A percentile compares a stretch with the other conserved stretches of the same genome.
These are phyloP conservation scores for Naganishia albida DNA, from an alignment of 1,284 basidiomycete species.

Conservation along the genomic window DNA sequence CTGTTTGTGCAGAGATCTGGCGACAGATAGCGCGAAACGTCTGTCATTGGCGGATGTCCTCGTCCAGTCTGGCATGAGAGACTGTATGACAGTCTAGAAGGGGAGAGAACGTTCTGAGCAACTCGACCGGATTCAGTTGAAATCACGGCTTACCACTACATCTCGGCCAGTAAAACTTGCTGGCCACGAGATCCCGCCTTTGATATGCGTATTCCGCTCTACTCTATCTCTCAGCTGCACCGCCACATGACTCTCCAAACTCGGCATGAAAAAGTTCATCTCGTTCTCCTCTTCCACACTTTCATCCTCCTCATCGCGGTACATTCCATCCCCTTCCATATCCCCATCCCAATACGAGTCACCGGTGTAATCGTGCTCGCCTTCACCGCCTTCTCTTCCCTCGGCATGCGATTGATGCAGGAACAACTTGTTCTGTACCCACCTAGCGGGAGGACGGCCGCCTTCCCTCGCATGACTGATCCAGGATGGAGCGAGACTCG, in stretches of 20 bases:
- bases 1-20: conserved; percentile 83
- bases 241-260: conserved; percentile 82
- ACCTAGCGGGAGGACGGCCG: conserved; percentile 43
- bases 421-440: conserved; percentile 51
- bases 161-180: conserved; percentile 88
- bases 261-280: conserved; percentile 78
- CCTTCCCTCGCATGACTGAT: conserved; percentile 33
- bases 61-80: conserved; percentile 73
- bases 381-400: conserved; percentile 57
- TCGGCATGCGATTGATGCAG: conserved; percentile 47
- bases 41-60: conserved; percentile 70
- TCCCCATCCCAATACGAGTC: conserved; percentile 30
- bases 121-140: background rate
- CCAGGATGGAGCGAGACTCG: conserved; percentile 32
- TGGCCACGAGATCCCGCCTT: conserved; percentile 83
- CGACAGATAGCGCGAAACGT: conserved; percentile 78
- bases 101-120: conserved; percentile 5
- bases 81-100: conserved; percentile 73
- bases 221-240: conserved; percentile 84
- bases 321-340: conserved; percentile 51
- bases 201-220: conserved; percentile 80
- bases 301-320: conserved; percentile 59
- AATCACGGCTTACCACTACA: conserved; percentile 69
- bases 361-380: conserved; percentile 51
- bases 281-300: conserved; percentile 66